These are phyloP conservation scores for Poa annua DNA, from an alignment of 176 grass and related monocot species.

Conservation along the genomic window DNA sequence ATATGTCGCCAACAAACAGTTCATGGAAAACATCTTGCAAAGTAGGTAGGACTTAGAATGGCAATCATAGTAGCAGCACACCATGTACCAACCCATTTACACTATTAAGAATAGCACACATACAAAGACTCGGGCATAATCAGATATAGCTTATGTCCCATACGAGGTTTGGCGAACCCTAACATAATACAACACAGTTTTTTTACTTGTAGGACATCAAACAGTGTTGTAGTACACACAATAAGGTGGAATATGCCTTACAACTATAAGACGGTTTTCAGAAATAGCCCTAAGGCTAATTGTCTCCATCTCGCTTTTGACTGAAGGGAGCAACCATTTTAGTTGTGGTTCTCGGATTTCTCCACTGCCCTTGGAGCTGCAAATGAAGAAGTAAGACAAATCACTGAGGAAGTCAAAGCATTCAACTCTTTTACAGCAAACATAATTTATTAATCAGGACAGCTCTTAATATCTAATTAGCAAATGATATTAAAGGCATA, in stretches of 20 bases:
- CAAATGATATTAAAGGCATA: not conserved
- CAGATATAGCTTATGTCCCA: slow-evolving; percentile 48
- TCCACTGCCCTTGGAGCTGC: slow-evolving; percentile 63
- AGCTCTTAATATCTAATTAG: not conserved
- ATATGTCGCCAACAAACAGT: not conserved
- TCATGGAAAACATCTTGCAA: slow-evolving; percentile 19
- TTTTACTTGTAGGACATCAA: slow-evolving; percentile 52
- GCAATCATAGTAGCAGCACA: slow-evolving; percentile 37
- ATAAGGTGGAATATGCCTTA: slow-evolving; percentile 25
- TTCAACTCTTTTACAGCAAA: not conserved
- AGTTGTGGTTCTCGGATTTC: slow-evolving; percentile 64
- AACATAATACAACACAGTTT: slow-evolving; percentile 2
- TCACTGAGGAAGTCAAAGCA: slow-evolving; percentile 3
- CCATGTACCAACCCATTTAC: slow-evolving; percentile 63
- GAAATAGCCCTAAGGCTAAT: slow-evolving; percentile 29
- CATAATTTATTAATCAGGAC: not conserved
- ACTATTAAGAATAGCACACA: slow-evolving; percentile 56
- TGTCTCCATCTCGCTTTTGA: slow-evolving; percentile 31
- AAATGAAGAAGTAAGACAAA: not conserved
- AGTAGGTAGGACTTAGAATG: slow-evolving; percentile 11
- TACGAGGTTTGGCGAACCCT: not conserved
- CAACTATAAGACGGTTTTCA: slow-evolving; percentile 7
- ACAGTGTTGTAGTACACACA: slow-evolving; percentile 49
- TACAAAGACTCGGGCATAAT: slow-evolving; percentile 53
- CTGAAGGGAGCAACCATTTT: slow-evolving; percentile 35